Evolutionary conservation across 2,329 filamentous ascomycete species (phyloP).

Genomic region (Anisogramma anomala): DNA sequence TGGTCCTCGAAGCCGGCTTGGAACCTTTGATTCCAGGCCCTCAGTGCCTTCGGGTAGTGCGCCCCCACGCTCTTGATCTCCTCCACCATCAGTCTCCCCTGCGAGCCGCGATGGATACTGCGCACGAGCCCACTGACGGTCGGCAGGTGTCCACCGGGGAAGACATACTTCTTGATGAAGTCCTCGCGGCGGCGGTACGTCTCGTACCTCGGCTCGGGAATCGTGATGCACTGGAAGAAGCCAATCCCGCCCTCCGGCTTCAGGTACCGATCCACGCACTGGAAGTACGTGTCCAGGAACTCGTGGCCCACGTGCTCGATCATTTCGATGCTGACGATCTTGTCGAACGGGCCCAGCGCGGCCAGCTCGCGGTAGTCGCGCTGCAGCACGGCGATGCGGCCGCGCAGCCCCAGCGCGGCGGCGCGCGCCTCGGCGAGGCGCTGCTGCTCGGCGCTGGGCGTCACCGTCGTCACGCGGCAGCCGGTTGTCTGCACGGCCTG

Average conservation of each 20-base stretch:
- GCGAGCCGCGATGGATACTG: slow-evolving; percentile 8
- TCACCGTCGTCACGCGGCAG: slow-evolving; percentile 13
- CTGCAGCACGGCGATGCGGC: slow-evolving; percentile 7
- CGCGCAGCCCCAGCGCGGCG: slow-evolving; percentile 1
- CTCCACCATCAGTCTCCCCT: slow-evolving; percentile 11
- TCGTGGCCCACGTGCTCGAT: slow-evolving; percentile 13
- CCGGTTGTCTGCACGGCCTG: slow-evolving; percentile 8
- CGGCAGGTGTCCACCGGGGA: slow-evolving; percentile 12
- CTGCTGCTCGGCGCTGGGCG: slow-evolving; percentile 11
- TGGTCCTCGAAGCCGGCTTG: slow-evolving; percentile 4
- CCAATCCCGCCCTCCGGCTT: slow-evolving; percentile 9
- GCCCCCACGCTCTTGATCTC: slow-evolving; percentile 11
- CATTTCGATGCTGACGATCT: slow-evolving; percentile 15
- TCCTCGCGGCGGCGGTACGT: slow-evolving; percentile 7
- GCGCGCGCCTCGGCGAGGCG: slow-evolving; percentile 9
- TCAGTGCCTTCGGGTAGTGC: slow-evolving; percentile 9
- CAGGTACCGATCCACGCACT: slow-evolving; percentile 11
- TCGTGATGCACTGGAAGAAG: slow-evolving; percentile 14
- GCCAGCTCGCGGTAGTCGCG: slow-evolving; percentile 12
- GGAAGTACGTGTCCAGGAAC: slow-evolving; percentile 11
- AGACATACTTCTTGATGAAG: slow-evolving; percentile 15
- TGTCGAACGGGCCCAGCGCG: slow-evolving; percentile 2
- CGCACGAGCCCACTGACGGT: slow-evolving; percentile 11
- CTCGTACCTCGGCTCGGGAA: slow-evolving; percentile 11
- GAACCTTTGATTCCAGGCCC: slow-evolving; percentile 8